phyloP scores from a whole-genome alignment of 2,329 filamentous ascomycete species.

The Boeremia exigua region DNA sequence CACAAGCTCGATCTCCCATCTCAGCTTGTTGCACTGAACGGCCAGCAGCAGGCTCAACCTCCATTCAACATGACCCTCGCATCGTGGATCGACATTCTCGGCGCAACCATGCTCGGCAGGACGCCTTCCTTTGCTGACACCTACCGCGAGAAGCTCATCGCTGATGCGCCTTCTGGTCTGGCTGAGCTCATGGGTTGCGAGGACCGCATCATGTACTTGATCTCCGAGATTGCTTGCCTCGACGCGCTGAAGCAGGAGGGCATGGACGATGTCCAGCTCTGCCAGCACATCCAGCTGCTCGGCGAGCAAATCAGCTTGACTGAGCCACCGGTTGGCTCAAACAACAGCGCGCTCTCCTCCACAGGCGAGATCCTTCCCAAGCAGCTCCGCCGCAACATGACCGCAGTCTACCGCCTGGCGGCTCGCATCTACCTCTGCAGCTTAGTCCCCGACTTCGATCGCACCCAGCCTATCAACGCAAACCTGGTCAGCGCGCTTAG shows the following conservation, averaged over 20 bases:
- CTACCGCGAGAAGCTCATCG: conserved; percentile 92
- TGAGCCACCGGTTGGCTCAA: conserved; percentile 62
- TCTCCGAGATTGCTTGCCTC: conserved; percentile 95
- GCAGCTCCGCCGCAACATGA: conserved; percentile 87
- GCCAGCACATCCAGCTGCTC: conserved; percentile 86
- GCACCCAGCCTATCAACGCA: conserved; percentile 73
- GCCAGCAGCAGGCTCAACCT: conserved; percentile 66
- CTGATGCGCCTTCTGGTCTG: conserved; percentile 70
- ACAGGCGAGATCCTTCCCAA: conserved; percentile 80
- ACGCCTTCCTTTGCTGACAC: conserved; percentile 89
- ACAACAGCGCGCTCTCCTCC: conserved; percentile 60
- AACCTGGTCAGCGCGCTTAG: conserved; percentile 80
- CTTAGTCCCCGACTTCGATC: conserved; percentile 86
- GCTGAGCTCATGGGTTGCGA: conserved; percentile 97
- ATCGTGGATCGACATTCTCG: conserved; percentile 96
- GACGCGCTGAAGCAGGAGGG: conserved; percentile 81
- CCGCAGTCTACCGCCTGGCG: conserved; percentile 85
- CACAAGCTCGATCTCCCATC: conserved; percentile 81
- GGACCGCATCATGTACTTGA: conserved; percentile 95
- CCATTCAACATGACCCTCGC: conserved; percentile 96
- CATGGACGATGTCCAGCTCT: conserved; percentile 84
- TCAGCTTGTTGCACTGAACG: conserved; percentile 64
- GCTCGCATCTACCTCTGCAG: conserved; percentile 97
- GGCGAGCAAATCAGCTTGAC: conserved; percentile 85
- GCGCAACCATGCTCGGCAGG: conserved; percentile 86